Evolutionary conservation across 768 basidiomycete genomes (phyloP).

Genomic region (Amyloporia xantha): DNA sequence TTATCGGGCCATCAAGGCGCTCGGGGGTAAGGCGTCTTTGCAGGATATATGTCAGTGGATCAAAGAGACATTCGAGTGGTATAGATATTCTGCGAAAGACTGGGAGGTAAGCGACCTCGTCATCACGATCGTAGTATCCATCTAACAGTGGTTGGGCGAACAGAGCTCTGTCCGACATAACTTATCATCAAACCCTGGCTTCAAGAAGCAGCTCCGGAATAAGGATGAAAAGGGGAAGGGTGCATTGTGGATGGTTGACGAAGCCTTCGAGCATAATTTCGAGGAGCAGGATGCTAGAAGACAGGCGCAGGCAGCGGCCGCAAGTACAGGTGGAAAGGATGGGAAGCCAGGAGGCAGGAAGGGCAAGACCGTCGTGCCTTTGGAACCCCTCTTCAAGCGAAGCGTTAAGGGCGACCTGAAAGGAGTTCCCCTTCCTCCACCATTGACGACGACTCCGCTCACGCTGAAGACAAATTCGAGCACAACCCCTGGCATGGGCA

Average conservation of each 20-base stretch:
- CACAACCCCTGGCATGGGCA: background rate
- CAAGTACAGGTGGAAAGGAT: conserved; percentile 29
- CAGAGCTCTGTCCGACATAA: conserved; percentile 91
- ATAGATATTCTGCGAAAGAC: conserved; percentile 76
- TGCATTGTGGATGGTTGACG: conserved; percentile 89
- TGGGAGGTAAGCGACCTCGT: conserved; percentile 70
- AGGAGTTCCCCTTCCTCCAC: conserved; percentile 56
- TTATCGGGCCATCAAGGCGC: conserved; percentile 77
- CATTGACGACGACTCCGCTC: conserved; percentile 60
- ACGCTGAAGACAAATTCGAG: conserved; percentile 33
- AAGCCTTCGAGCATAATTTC: conserved; percentile 57
- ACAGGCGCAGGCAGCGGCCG: conserved; percentile 28
- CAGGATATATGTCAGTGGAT: conserved; percentile 94
- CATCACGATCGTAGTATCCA: background rate
- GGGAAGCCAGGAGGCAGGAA: conserved; percentile 45
- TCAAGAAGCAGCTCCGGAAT: conserved; percentile 83
- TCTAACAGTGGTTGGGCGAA: background rate
- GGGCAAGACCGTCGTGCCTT: conserved; percentile 42
- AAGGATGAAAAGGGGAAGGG: conserved; percentile 87
- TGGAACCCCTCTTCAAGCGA: conserved; percentile 63
- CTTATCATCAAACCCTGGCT: conserved; percentile 86
- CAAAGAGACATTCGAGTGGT: conserved; percentile 83
- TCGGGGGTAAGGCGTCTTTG: conserved; percentile 81
- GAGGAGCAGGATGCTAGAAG: conserved; percentile 62
- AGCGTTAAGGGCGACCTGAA: conserved; percentile 61